A percentile compares a stretch with the other conserved stretches of the same genome.
phyloP scores from a whole-genome alignment of 2,329 filamentous ascomycete genomes.

The Colletotrichum karsti region DNA sequence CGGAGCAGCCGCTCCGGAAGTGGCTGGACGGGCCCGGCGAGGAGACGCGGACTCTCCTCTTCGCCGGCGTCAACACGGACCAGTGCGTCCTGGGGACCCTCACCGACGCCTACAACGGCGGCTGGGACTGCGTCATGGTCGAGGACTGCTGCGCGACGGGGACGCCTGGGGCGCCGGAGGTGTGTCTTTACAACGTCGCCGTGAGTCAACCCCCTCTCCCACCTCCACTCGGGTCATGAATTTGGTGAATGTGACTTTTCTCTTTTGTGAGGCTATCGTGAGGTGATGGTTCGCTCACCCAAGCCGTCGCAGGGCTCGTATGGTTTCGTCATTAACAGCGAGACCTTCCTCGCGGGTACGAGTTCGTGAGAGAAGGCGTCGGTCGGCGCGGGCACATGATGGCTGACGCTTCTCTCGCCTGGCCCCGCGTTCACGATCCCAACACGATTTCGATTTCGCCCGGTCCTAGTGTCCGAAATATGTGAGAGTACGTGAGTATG shows the following conservation, averaged over 20 bases:
- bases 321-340: constrained; percentile 20
- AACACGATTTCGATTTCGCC: background rate
- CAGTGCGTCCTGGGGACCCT: constrained; percentile 67
- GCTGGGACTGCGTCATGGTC: constrained; percentile 36
- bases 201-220: constrained; percentile 1
- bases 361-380: background rate
- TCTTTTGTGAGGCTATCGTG: background rate
- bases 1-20: constrained; percentile 49
- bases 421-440: background rate
- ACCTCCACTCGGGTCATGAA: background rate
- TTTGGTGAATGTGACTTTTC: background rate
- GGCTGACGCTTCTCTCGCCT: background rate
- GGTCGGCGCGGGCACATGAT: background rate
- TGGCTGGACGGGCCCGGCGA: constrained; percentile 40
- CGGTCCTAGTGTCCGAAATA: background rate
- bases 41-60: constrained; percentile 58
- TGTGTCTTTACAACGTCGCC: constrained; percentile 20
- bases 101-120: constrained; percentile 62
- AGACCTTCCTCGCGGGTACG: constrained; percentile 12
- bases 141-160: constrained; percentile 24
- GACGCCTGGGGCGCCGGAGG: constrained; percentile 19
- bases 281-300: background rate
- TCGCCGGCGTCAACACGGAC: constrained; percentile 69
- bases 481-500: background rate
- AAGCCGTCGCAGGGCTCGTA: constrained; percentile 12